These are phyloP conservation scores for Lindgomyces ingoldianus DNA, from an alignment of 495 filamentous ascomycete genomes.

Conservation along the genomic window DNA sequence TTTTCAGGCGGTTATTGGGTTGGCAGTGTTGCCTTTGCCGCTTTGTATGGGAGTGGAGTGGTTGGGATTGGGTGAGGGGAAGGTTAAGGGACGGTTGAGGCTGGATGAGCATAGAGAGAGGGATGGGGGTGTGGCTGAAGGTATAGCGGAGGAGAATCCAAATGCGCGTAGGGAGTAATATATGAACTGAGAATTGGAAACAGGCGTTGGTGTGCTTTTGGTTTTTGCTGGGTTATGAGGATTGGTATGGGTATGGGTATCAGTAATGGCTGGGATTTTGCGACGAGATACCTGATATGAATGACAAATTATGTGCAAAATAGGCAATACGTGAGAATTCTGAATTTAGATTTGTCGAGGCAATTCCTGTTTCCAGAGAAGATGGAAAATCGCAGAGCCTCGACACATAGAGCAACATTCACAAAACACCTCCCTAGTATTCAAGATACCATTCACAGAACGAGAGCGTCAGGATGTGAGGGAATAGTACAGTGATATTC, in stretches of 20 bases:
- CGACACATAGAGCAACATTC: no score
- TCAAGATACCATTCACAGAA: no score
- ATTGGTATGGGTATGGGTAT: background rate
- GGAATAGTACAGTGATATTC: slow-evolving; percentile 33
- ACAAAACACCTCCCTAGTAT: no score
- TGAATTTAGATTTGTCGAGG: no score
- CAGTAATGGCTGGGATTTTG: background rate
- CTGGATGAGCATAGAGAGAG: slow-evolving; percentile 48
- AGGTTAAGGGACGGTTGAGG: slow-evolving; percentile 60
- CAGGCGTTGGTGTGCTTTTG: background rate
- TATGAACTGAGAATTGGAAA: background rate
- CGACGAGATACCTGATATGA: background rate
- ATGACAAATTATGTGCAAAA: no score
- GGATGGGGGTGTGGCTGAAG: slow-evolving; percentile 8
- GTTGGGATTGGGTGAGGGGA: slow-evolving; percentile 53
- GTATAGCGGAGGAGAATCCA: background rate
- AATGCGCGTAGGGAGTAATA: background rate
- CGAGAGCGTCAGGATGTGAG: no score
- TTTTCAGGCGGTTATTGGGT: slow-evolving; percentile 71
- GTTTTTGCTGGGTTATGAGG: background rate
- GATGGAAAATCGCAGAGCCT: no score
- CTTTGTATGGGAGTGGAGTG: slow-evolving; percentile 62
- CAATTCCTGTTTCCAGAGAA: no score
- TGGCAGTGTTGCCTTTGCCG: slow-evolving; percentile 65
- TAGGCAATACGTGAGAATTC: no score